Percentiles rank a stretch among this genome's conserved stretches.
Evolutionary conservation across 257 asterid genomes (phyloP).

Genomic region (Catharanthus roseus): DNA sequence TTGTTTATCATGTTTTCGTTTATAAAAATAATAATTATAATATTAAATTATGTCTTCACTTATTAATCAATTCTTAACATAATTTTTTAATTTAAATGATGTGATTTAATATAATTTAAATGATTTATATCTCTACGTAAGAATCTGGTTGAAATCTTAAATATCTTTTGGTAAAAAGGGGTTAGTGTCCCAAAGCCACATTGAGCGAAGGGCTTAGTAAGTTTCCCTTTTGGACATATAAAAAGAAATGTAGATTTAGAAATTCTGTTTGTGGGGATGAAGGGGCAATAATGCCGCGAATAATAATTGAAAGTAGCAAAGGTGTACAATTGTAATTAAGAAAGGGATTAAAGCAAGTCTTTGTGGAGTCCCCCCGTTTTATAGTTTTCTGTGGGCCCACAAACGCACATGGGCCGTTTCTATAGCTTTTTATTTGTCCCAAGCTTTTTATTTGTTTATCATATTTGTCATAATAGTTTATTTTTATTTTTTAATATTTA

Average conservation of each 20-base stretch:
- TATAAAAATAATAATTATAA: too few relatives aligned
- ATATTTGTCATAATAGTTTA: too few relatives aligned
- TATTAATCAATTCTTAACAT: too few relatives aligned
- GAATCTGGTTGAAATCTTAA: too few relatives aligned
- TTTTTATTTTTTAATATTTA: too few relatives aligned
- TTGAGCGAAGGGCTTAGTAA: conserved; percentile 15
- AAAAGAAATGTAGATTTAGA: conserved; percentile 21
- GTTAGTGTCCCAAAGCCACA: conserved; percentile 30
- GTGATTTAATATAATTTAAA: too few relatives aligned
- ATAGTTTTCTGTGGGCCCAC: conserved; percentile 75
- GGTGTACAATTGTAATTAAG: conserved; percentile 51
- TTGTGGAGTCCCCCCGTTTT: conserved; percentile 73
- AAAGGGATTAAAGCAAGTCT: conserved; percentile 46
- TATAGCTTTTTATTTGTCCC: too few relatives aligned
- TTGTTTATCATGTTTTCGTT: too few relatives aligned
- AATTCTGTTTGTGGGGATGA: conserved; percentile 25
- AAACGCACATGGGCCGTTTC: conserved; percentile 86
- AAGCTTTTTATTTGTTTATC: conserved; percentile 34
- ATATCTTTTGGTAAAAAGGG: too few relatives aligned
- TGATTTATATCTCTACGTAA: too few relatives aligned
- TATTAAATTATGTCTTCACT: too few relatives aligned
- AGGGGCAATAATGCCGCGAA: conserved; percentile 51
- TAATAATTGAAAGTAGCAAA: conserved; percentile 39
- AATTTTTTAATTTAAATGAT: too few relatives aligned
- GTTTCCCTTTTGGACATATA: conserved; percentile 19